phyloP scores from a whole-genome alignment of 1,284 basidiomycete genomes.

The Pyrrhoderma lamaoense region DNA sequence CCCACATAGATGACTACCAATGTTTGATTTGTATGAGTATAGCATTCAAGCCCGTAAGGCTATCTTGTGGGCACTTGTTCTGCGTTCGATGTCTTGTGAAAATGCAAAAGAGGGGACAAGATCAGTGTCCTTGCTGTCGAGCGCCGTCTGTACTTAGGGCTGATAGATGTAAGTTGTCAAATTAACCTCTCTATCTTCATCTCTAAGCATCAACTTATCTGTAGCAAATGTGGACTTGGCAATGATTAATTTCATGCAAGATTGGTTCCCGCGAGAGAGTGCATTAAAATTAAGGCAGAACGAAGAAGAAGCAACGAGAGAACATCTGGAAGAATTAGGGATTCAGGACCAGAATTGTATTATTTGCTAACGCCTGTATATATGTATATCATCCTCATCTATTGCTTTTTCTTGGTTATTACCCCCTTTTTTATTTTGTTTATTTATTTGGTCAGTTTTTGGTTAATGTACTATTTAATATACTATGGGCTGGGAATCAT shows the following conservation, averaged over 20 bases:
- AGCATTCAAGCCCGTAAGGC: constrained; percentile 84
- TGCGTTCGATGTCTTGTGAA: constrained; percentile 91
- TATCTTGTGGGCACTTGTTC: constrained; percentile 85
- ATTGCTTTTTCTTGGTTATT: too few relatives aligned
- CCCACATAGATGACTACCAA: constrained; percentile 72
- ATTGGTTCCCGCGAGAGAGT: constrained; percentile 90
- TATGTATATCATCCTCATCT: too few relatives aligned
- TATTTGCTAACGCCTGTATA: constrained; percentile 10
- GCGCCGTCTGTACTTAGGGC: constrained; percentile 69
- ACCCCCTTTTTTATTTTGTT: too few relatives aligned
- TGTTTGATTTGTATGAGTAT: constrained; percentile 77
- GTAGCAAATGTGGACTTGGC: constrained; percentile 78
- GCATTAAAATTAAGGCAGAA: constrained; percentile 72
- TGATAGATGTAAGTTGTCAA: constrained; percentile 54
- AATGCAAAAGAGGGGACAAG: constrained; percentile 82
- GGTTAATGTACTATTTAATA: too few relatives aligned
- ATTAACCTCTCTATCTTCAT: constrained; percentile 1
- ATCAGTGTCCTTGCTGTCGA: constrained; percentile 84
- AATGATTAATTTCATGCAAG: constrained; percentile 78
- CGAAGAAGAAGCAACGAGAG: constrained; percentile 67
- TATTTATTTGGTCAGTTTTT: too few relatives aligned
- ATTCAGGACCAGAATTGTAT: constrained; percentile 34
- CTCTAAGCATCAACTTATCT: constrained; percentile 3
- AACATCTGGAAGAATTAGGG: constrained; percentile 64
- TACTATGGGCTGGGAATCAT: too few relatives aligned